Base-by-base conservation (phyloP, 202 grass and related monocot species). In the Saccharum hybrid region DNA sequence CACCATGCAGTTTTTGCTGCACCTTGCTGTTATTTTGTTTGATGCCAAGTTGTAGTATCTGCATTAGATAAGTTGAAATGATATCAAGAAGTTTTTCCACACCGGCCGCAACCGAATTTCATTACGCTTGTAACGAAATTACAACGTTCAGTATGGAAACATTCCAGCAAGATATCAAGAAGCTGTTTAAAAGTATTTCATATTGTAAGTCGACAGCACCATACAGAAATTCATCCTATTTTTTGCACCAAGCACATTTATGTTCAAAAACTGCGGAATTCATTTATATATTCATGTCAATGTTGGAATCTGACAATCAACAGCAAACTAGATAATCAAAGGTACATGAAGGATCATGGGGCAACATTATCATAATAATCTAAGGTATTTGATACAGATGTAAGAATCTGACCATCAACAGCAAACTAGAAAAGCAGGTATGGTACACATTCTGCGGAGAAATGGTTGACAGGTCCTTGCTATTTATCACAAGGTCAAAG, bases 31-130 rank as follows among this genome's bases (percentile, higher is more conserved):
- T 90, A 65, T 82, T 83, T 68, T 93, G 79, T 60, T 94, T 93
- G 79, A 84, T 62, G 66, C 90, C 85, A 38, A 89, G 78, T 63
- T 87, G 90, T 30, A 98, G 76, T 84, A 93, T 71, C 96, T 98
- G 81, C 76, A 83, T 72, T 49, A 78, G 18, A 88, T 71, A 68
- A 87, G 82, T 57, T 85, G 14, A 86, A 74, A 81, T 75, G 42
- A 67, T 60, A 78, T 43, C 23, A 72, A 49, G 46, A 49, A 49
- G 46, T 15, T 49, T 49, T 49, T 49, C 46, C 11, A 49, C 46
- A 49, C 14, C 12, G 46, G 46, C 15, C 12, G 46, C 46, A 49
- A 49, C 14, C 46, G 14, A 49, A 49, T 49, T 49, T 49, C 46
- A 49, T 49, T 49, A 49, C 14, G 12, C 46, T 49, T 49, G 13